These are phyloP conservation scores for Candida suzukii DNA, from an alignment of 805 yeast species.

Conservation along the genomic window DNA sequence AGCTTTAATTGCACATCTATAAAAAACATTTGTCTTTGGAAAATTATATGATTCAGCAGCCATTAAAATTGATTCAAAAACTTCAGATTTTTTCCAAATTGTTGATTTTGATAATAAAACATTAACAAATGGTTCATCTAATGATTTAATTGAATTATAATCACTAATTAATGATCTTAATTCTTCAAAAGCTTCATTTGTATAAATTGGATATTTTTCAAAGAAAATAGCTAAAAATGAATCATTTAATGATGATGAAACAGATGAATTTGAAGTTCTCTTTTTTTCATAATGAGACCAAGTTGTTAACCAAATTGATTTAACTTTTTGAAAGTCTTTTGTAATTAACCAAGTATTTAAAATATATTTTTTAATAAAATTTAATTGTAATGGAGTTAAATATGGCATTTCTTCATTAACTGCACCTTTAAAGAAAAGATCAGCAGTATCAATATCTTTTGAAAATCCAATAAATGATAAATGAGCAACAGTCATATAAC, in stretches of 20 bases:
- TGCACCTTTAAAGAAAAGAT: constrained; percentile 69
- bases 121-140: constrained; percentile 80
- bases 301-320: constrained; percentile 57
- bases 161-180: constrained; percentile 50
- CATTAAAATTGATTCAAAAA: constrained; percentile 54
- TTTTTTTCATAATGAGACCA: constrained; percentile 46
- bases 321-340: constrained; percentile 49
- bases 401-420: constrained; percentile 67
- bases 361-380: constrained; percentile 59
- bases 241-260: constrained; percentile 66
- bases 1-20: constrained; percentile 67
- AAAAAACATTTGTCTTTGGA: constrained; percentile 58
- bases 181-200: constrained; percentile 47
- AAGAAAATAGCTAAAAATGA: constrained; percentile 65
- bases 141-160: constrained; percentile 48
- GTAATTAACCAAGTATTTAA: constrained; percentile 53
- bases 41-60: constrained; percentile 53
- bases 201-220: constrained; percentile 42
- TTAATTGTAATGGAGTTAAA: constrained; percentile 61
- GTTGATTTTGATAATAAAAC: constrained; percentile 62
- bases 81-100: constrained; percentile 60
- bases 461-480: constrained; percentile 73
- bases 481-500: constrained; percentile 66
- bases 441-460: constrained; percentile 64
- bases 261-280: constrained; percentile 53